Conservation (phyloP, 192 early-diverging fungal species). For the Phycomyces blakesleeanus region DNA sequence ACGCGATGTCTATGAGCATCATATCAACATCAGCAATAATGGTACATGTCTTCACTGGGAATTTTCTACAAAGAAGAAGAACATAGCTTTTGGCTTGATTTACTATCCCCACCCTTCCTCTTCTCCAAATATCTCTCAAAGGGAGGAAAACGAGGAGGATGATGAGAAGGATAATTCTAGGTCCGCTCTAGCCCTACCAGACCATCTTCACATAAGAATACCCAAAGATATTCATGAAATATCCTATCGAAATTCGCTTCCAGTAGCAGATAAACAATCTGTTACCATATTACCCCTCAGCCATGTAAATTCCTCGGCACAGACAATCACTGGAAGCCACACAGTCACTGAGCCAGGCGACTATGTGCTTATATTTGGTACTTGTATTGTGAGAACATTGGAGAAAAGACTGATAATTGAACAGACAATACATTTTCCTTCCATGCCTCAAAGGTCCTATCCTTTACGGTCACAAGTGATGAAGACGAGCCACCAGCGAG, state of each 20-base stretch:
- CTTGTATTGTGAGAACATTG: background rate
- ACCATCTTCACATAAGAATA: slow-evolving; percentile 5
- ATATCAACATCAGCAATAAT: slow-evolving; percentile 63
- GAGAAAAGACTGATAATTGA: background rate
- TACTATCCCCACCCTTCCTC: background rate
- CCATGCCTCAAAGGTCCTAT: slow-evolving; percentile 47
- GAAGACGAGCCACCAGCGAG: slow-evolving; percentile 23
- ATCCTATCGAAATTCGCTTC: background rate
- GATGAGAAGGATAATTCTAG: background rate
- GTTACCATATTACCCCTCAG: slow-evolving; percentile 75
- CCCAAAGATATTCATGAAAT: too few relatives aligned
- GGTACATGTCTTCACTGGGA: slow-evolving; percentile 86
- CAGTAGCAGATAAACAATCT: slow-evolving; percentile 53
- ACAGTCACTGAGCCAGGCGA: slow-evolving; percentile 71
- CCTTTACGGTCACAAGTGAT: slow-evolving; percentile 46
- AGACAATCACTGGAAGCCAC: slow-evolving; percentile 77
- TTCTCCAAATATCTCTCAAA: background rate
- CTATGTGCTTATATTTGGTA: slow-evolving; percentile 76
- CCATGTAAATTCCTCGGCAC: slow-evolving; percentile 83
- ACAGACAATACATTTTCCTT: slow-evolving; percentile 56
- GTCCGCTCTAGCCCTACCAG: background rate
- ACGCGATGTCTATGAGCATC: slow-evolving; percentile 82
- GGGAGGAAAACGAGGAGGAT: background rate
- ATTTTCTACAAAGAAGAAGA: slow-evolving; percentile 85
- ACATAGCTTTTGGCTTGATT: slow-evolving; percentile 31